phyloP scores from a whole-genome alignment of 257 asterid species.

The Eustoma russellianum region DNA sequence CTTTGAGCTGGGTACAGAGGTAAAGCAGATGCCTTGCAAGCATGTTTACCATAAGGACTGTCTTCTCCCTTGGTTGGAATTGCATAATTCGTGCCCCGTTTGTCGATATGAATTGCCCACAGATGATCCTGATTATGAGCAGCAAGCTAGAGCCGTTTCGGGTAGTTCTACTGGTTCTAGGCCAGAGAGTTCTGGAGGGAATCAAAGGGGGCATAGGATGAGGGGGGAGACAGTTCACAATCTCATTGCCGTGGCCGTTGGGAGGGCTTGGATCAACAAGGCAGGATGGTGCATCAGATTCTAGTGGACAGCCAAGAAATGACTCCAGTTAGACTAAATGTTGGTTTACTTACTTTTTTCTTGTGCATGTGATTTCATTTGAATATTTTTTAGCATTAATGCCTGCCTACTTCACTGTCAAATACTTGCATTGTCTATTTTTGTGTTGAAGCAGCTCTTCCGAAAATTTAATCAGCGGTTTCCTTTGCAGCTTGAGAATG shows the following conservation, averaged over 20 bases:
- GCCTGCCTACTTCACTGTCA: too few species aligned
- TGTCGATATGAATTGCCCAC: slow-evolving; percentile 81
- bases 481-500: too few species aligned
- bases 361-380: background rate
- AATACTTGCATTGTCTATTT: too few species aligned
- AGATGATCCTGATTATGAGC: slow-evolving; percentile 73
- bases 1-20: slow-evolving; percentile 44
- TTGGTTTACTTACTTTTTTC: background rate
- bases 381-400: too few species aligned
- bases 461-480: too few species aligned
- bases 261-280: slow-evolving; percentile 38
- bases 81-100: slow-evolving; percentile 81
- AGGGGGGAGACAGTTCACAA: slow-evolving; percentile 30
- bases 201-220: slow-evolving; percentile 21
- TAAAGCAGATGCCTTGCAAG: slow-evolving; percentile 77
- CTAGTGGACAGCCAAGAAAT: slow-evolving; percentile 18
- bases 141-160: slow-evolving; percentile 9
- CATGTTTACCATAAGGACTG: slow-evolving; percentile 71
- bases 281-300: slow-evolving; percentile 27
- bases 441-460: too few species aligned
- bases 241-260: slow-evolving; percentile 39
- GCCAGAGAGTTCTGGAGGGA: slow-evolving; percentile 15
- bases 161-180: slow-evolving; percentile 10
- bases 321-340: slow-evolving; percentile 15
- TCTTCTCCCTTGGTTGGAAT: slow-evolving; percentile 70